These are phyloP conservation scores for Colletotrichum truncatum DNA, from an alignment of 2,329 filamentous ascomycete genomes.

Conservation along the genomic window DNA sequence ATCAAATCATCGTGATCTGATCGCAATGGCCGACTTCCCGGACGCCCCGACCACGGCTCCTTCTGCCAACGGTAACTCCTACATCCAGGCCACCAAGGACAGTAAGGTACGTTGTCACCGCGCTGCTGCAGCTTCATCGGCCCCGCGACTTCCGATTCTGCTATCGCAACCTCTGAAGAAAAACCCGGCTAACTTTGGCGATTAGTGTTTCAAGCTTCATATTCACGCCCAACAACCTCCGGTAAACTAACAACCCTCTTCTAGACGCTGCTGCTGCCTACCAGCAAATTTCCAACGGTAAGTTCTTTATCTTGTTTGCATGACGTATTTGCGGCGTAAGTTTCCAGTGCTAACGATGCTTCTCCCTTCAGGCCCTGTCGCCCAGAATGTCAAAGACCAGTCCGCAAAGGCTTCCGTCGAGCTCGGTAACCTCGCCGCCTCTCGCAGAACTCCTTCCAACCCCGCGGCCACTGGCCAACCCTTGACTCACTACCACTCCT, in stretches of 20 bases:
- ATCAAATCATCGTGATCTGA: constrained; percentile 35
- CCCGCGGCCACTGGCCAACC: constrained; percentile 69
- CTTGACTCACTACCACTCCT: constrained; percentile 75
- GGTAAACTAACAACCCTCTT: constrained; percentile 41
- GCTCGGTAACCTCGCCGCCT: constrained; percentile 65
- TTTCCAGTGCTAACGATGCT: constrained; percentile 15
- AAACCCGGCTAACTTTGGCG: constrained; percentile 40
- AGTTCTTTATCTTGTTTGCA: constrained; percentile 26
- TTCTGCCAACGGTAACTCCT: constrained; percentile 56
- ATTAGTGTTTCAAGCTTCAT: constrained; percentile 43
- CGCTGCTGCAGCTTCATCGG: constrained; percentile 8
- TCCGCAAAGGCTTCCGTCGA: constrained; percentile 63
- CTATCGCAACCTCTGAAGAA: constrained; percentile 19
- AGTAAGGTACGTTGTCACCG: constrained; percentile 58
- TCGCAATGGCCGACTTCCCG: constrained; percentile 53
- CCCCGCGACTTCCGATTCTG: not conserved
- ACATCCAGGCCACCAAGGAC: constrained; percentile 57
- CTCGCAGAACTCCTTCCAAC: constrained; percentile 62
- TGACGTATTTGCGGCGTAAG: constrained; percentile 13
- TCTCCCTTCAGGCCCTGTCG: constrained; percentile 61
- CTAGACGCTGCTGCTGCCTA: constrained; percentile 60
- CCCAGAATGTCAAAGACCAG: constrained; percentile 67
- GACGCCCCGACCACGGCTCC: constrained; percentile 40
- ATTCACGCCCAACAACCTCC: constrained; percentile 31
- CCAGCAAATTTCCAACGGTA: constrained; percentile 58